Evolutionary conservation across 441 rosid genomes (phyloP), one percentile per base, ranked within the genome.

Genomic region (Pelargonium australe): DNA sequence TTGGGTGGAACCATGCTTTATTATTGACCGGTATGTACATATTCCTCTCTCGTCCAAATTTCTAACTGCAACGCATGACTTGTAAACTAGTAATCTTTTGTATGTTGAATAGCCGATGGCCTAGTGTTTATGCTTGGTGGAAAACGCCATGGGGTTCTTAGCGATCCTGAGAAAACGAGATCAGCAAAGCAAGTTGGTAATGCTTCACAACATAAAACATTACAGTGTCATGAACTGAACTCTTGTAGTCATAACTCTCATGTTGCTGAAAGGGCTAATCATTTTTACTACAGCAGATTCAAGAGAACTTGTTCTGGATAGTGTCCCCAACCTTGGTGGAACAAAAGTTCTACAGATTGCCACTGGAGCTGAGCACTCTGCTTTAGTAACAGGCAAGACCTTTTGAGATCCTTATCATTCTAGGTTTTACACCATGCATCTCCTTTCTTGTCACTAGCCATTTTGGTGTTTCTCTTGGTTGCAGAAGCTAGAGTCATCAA

Each of bases 301-400:
- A 51, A 57, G 64, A 5, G 83, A 71, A 68, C 28, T 77, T 67
- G 65, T 34, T 68, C 74, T 85, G 53, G 78, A 78, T 73, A 79
- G 81, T 77, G 89, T 93, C 63, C 19, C 78, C 1, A 66, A 74
- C 70, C 80, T 85, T 40, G 78, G 83, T 7, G 84, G 83, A 23
- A 51, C 74, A 58, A 78, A 78, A 80, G 86, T 89, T 66, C 34
- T 70, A 34, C 84, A 82, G 65, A 75, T 94, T 44, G 87, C 95
- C 31, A 87, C 93, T n/a, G 98, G 97, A 75, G 86, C 97, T 16
- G 98, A 91, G 81, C 97, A 93, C 73, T 90, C 95, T 45, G 91
- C 85, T 74, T 63, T 83, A 10, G 77, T 88, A 71, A 89, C 93
- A 72, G 92, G 98, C 75, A 78, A 76, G 77, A 14, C 55, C 61